These are phyloP conservation scores for Cryptococcus sp. DNA, from an alignment of 1,284 basidiomycete genomes.

Conservation along the genomic window DNA sequence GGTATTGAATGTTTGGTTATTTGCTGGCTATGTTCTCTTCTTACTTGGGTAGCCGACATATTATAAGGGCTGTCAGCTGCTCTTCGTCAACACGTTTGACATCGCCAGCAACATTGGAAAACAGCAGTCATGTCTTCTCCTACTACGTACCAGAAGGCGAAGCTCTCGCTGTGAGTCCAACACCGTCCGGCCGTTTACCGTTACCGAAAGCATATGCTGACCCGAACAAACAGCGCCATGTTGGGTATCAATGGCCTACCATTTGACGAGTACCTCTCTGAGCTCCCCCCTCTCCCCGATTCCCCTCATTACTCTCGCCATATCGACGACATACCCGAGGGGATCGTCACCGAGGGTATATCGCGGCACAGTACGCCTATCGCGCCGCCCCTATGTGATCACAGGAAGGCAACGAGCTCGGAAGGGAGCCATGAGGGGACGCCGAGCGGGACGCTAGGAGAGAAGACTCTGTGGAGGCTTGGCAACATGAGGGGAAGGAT, in stretches of 20 bases:
- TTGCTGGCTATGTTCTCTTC: background rate
- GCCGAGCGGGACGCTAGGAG: too few relatives aligned
- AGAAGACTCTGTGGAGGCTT: background rate
- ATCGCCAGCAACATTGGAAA: background rate
- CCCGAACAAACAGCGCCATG: slow-evolving; percentile 1
- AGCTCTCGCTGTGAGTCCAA: slow-evolving; percentile 1
- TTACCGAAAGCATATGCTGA: background rate
- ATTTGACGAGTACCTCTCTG: slow-evolving; percentile 15
- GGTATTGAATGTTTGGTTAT: too few relatives aligned
- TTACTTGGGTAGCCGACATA: background rate
- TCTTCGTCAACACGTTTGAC: background rate
- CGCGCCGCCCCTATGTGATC: background rate
- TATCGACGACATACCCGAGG: slow-evolving; percentile 8
- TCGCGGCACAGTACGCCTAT: background rate
- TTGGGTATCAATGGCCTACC: slow-evolving; percentile 12
- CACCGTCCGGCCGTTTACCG: background rate
- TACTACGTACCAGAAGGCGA: background rate
- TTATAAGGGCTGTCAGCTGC: background rate
- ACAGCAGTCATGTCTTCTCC: background rate
- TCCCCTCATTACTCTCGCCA: slow-evolving; percentile 13
- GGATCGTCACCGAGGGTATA: background rate
- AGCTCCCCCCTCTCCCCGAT: slow-evolving; percentile 25
- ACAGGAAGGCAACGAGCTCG: background rate
- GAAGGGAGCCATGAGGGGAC: too few relatives aligned
- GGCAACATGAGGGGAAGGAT: background rate